Evolutionary conservation across 2,329 filamentous ascomycete genomes (phyloP).

Genomic region (Geosmithia putterillii): DNA sequence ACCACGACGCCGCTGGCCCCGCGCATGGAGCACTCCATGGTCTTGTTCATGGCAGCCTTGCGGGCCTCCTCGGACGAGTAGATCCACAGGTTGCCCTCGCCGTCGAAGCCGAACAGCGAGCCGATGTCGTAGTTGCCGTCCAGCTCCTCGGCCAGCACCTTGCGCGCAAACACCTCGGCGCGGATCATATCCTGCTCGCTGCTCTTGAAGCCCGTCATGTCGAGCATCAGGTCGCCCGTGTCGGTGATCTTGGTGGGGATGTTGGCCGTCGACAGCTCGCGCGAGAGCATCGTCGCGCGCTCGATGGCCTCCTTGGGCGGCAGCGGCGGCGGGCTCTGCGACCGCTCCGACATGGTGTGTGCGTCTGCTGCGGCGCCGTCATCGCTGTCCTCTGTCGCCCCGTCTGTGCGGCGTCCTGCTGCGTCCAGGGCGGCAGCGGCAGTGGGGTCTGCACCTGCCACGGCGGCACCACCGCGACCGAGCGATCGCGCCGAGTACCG

Average conservation of each 20-base stretch:
- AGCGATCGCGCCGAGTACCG: constrained; percentile 29
- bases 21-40: constrained; percentile 37
- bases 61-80: constrained; percentile 97
- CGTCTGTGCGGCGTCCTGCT: constrained; percentile 19
- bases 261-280: constrained; percentile 78
- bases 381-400: constrained; percentile 6
- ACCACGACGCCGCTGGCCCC: constrained; percentile 28
- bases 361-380: constrained; percentile 19
- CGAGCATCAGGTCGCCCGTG: constrained; percentile 87
- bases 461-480: constrained; percentile 14
- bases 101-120: constrained; percentile 86
- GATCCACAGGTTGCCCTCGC: constrained; percentile 97
- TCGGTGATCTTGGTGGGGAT: constrained; percentile 91
- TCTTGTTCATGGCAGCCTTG: constrained; percentile 64
- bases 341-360: constrained; percentile 37
- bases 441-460: constrained; percentile 16
- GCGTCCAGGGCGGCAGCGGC: too few species aligned
- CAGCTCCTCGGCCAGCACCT: constrained; percentile 83
- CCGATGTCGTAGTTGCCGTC: constrained; percentile 96
- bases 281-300: constrained; percentile 72
- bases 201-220: constrained; percentile 95
- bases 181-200: constrained; percentile 85
- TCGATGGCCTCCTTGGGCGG: constrained; percentile 65
- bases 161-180: constrained; percentile 85
- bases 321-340: constrained; percentile 66